Percentiles rank a stretch among this genome's conserved stretches.
phyloP scores from a whole-genome alignment of 306 rosid genomes.

The Prunus dulcis region DNA sequence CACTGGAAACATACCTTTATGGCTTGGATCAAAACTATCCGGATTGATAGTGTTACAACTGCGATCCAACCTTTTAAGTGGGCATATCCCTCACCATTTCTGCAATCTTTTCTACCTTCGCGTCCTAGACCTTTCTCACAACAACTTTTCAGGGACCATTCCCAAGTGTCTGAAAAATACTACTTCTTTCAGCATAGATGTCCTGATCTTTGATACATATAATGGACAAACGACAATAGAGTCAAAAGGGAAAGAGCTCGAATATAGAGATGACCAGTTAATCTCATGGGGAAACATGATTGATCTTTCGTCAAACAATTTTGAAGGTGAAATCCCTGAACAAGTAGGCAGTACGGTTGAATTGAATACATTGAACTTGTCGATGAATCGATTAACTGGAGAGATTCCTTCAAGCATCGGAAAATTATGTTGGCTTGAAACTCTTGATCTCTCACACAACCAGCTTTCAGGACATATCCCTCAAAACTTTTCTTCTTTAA shows the following conservation, averaged over 20 bases:
- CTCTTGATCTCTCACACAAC: constrained; percentile 10
- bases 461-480: neutral
- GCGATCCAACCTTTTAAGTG: neutral
- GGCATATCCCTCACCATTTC: neutral
- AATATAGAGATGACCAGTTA: neutral
- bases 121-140: neutral
- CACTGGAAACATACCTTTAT: neutral
- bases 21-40: neutral
- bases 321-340: constrained; percentile 7
- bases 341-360: neutral
- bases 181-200: too few relatives aligned
- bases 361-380: neutral
- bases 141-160: constrained; percentile 6
- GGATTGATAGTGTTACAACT: neutral
- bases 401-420: neutral
- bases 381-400: constrained; percentile 1
- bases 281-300: neutral
- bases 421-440: neutral
- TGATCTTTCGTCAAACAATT: neutral
- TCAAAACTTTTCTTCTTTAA: neutral
- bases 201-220: neutral
- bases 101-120: neutral
- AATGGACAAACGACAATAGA: neutral
- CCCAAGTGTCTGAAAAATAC: neutral
- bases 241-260: neutral